Evolutionary conservation across 2,329 filamentous ascomycete genomes (phyloP), one percentile per base, ranked within the genome.

Genomic region (Alternaria angustiovoidea): DNA sequence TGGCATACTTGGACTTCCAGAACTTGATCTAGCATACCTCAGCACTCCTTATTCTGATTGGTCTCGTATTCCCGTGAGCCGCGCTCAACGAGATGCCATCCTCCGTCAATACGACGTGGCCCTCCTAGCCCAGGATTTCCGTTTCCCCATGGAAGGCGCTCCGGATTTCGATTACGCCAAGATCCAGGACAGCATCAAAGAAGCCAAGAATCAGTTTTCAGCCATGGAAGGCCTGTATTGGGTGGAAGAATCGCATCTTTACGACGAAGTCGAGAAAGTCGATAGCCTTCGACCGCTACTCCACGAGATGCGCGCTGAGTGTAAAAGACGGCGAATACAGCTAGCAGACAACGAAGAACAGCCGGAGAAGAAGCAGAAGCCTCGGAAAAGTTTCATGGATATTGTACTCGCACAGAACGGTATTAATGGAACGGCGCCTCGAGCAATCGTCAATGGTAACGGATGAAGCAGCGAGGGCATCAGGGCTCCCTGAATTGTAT

Each of bases 1-100:
- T 1, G 79, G 79, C 42, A 77, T 80, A 42, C 78, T 80, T 8
- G 78, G 78, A 9, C 70, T 80, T 7, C 71, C 76, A 6, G 77
- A 80, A 52, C 76, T 78, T 8, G 78, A 80, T 52, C 68, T 80
- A 11, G 68, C 73, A 20, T 65, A 66, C 18, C 69, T 78, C n/a
- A 63, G 68, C 9, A 54, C 67, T 12, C 76, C 76, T 1, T 77
- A 77, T 46, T 73, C 61, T 9, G 66, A 75, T n/a, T 80, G 78
- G 78, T 62, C 75, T 12, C 77, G 73, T 41, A 74, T 75, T 36
- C 65, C 69, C 2, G 77, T 80, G 18, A 77, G 70, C 7, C 57
- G 57, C 20, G 65, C 72, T 51, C 78, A 80, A 26, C 72, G 76
- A 38, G 70, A 79, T 34, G 65, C 69, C 7, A 74, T 80, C 48